A percentile compares a stretch with the other conserved stretches of the same genome.
Conservation (phyloP, 1,284 basidiomycete genomes). For the Chalciporus sp. region DNA sequence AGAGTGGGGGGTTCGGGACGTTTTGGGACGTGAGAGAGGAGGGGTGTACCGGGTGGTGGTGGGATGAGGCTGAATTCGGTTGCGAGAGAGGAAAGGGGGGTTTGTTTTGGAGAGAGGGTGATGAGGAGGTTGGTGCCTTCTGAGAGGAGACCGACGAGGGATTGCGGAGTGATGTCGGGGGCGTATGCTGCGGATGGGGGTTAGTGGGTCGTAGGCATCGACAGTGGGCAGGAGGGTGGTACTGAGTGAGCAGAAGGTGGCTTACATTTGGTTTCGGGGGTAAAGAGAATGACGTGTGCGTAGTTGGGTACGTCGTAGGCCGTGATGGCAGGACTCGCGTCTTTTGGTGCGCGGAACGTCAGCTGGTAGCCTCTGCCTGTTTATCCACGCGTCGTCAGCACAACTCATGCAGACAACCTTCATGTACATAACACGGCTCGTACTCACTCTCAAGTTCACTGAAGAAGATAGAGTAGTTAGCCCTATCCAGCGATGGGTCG, state of each 20-base stretch:
- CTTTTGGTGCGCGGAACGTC: conserved; percentile 81
- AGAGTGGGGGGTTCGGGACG: conserved; percentile 59
- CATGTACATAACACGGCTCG: conserved; percentile 11
- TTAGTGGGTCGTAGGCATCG: conserved; percentile 11
- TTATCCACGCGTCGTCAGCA: neutral
- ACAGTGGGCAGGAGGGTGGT: neutral
- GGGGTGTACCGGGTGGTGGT: conserved; percentile 71
- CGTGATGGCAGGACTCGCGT: conserved; percentile 63
- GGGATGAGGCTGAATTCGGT: conserved; percentile 77
- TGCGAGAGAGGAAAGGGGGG: conserved; percentile 69
- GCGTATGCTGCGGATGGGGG: conserved; percentile 55
- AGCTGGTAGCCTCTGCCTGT: conserved; percentile 50
- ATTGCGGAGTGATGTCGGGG: conserved; percentile 81
- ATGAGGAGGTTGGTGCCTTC: conserved; percentile 84
- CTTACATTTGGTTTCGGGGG: conserved; percentile 82
- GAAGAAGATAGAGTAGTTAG: conserved; percentile 83
- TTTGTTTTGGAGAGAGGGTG: conserved; percentile 75
- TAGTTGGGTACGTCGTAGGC: conserved; percentile 76
- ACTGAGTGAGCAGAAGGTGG: neutral
- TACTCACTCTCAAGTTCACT: conserved; percentile 67
- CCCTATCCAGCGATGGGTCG: conserved; percentile 64
- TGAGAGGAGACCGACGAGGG: conserved; percentile 73
- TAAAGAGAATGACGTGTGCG: conserved; percentile 83
- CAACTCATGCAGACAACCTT: neutral
- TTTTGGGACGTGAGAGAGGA: conserved; percentile 76